Base-by-base conservation (phyloP, 2,329 filamentous ascomycete species). In the Calcarisporium arbuscula region DNA sequence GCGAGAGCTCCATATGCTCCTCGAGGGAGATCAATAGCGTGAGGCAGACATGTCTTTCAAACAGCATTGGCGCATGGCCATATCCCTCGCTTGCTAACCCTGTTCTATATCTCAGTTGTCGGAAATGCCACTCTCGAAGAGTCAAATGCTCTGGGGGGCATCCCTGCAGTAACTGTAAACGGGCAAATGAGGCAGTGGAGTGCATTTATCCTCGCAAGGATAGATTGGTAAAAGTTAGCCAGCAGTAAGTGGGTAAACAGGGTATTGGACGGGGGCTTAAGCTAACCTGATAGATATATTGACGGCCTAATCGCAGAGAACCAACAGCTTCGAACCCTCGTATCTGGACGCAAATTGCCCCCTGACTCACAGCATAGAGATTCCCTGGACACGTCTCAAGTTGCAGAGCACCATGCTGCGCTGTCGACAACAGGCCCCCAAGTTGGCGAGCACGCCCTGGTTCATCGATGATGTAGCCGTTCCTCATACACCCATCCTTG, bases 281-380 rank as follows among this genome's bases (percentile, higher is more conserved):
- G 5, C 27, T 33, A 5, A 18, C 32, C n/a, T 27, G 22, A n/a
- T 22, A 59, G 57, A 7, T 60, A 59, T 20, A 47, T 60, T 16
- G 54, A 60, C 21, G 51, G 56, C 16, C 47, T 60, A 10, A 28
- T 58, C n/a, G 52, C 50, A 1, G 57, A 60, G 27, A 59, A 58
- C 11, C 41, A 56, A 12, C 47, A 47, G 5, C 51, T 60, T 25
- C 45, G 41, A 16, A 40, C 35, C 29, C 44, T 34, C 19, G 28
- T 18, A 18, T 29, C 17, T 29, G 6, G 19, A 29, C 28, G 15
- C 15, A 17, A 17, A 29, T 14, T 29, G 10, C 15, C 16, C 12
- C 28, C 28, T 29, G 28, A 29, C 19, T 29, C 28, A 18, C 28
- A 29, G 10, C 16, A 18, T 18, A 14, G 15, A 17, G 34, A 44